Conservation (phyloP, 345 rosid species). For the Erucastrum elatum region DNA sequence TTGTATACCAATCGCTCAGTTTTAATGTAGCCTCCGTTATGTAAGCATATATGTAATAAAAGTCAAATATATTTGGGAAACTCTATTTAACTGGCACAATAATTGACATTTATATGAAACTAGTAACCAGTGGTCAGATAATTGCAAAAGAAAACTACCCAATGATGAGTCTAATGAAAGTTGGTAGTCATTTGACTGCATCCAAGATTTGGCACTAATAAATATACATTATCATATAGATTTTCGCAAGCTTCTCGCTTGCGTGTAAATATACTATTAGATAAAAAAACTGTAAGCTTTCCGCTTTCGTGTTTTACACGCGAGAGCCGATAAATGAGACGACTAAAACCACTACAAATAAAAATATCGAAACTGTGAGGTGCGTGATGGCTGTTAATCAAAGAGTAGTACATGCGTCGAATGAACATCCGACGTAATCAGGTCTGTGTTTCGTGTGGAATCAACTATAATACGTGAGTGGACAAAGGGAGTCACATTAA, state of each 20-base stretch:
- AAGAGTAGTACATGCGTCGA: slow-evolving; percentile 35
- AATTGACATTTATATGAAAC: not conserved
- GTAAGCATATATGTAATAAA: not conserved
- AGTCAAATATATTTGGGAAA: not conserved
- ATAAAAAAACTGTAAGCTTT: not conserved
- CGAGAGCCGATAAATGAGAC: slow-evolving; percentile 19
- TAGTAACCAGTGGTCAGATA: not conserved
- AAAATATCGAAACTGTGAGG: slow-evolving; percentile 35
- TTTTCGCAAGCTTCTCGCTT: not conserved
- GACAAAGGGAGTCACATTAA: slow-evolving; percentile 26
- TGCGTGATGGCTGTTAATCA: slow-evolving; percentile 14
- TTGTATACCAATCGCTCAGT: not conserved
- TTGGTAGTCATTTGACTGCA: slow-evolving; percentile 4
- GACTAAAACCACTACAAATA: slow-evolving; percentile 8
- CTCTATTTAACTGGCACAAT: not conserved
- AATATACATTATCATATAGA: not conserved
- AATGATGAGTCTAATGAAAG: slow-evolving; percentile 11
- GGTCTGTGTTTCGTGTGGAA: slow-evolving; percentile 41
- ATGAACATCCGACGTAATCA: slow-evolving; percentile 25
- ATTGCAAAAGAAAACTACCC: not conserved
- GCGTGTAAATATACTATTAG: not conserved
- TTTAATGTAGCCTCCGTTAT: not conserved
- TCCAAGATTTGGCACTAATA: not conserved
- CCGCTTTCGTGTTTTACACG: slow-evolving; percentile 2
- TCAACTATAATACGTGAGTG: slow-evolving; percentile 31